phyloP scores from a whole-genome alignment of 345 rosid species.

The Brassica napus region DNA sequence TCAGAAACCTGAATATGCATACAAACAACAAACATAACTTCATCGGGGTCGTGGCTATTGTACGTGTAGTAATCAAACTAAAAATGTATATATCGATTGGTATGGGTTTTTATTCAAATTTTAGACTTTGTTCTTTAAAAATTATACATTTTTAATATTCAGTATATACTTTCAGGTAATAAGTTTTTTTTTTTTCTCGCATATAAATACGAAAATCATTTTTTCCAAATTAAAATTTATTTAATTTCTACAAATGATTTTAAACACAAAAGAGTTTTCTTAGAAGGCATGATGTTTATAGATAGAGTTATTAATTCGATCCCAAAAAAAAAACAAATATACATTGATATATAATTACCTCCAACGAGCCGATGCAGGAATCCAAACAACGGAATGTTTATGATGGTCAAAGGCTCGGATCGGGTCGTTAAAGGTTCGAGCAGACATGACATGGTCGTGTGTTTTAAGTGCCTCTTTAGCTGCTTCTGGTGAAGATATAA shows the following conservation, averaged over 20 bases:
- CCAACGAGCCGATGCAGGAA: constrained; percentile 35
- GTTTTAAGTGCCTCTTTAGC: constrained; percentile 37
- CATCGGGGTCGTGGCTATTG: not conserved
- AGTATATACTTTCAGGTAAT: not conserved
- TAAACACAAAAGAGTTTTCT: not conserved
- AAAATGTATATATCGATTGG: not conserved
- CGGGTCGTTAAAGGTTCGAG: constrained; percentile 35
- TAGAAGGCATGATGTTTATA: not conserved
- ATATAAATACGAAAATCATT: not conserved
- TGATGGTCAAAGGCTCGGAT: constrained; percentile 35
- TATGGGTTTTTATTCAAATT: not conserved
- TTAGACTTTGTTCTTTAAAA: not conserved
- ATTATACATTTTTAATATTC: not conserved
- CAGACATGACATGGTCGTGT: constrained; percentile 37
- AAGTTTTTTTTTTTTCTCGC: not conserved
- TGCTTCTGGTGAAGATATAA: constrained; percentile 39
- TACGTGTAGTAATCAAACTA: not conserved
- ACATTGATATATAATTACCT: not conserved
- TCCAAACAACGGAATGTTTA: constrained; percentile 23
- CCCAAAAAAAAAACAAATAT: not conserved
- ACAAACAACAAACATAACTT: not conserved
- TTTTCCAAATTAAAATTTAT: not conserved
- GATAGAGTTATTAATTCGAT: not conserved
- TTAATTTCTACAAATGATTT: not conserved
- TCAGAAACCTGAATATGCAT: constrained; percentile 25